Conservation (phyloP, 371 early-diverging fungal species). For the Catenaria anguillulae region DNA sequence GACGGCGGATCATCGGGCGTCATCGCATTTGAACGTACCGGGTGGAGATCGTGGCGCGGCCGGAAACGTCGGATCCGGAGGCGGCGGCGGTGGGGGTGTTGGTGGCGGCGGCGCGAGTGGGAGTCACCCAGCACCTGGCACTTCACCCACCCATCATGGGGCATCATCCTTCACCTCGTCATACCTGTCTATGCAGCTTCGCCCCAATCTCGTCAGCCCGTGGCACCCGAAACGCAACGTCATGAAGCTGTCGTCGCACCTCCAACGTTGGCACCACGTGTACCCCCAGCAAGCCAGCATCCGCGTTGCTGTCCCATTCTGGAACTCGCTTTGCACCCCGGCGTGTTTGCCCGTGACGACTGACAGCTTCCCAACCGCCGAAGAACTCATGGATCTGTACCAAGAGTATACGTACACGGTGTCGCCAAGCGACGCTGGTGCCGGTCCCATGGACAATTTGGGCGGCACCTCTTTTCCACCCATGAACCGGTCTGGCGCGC, state of each 20-base stretch:
- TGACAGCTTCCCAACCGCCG: conserved; percentile 63
- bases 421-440: conserved; percentile 48
- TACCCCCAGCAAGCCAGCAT: conserved; percentile 13
- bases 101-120: too few relatives aligned
- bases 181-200: neutral
- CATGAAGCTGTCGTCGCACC: conserved; percentile 40
- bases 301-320: conserved; percentile 21
- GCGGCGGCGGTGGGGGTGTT: too few relatives aligned
- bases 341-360: conserved; percentile 89
- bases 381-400: conserved; percentile 54
- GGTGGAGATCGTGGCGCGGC: too few relatives aligned
- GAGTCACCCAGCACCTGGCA: too few relatives aligned
- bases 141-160: too few relatives aligned
- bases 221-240: conserved; percentile 49
- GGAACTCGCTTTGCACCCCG: conserved; percentile 77
- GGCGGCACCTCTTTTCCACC: too few relatives aligned
- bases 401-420: conserved; percentile 66
- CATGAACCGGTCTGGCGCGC: too few relatives aligned
- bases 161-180: too few relatives aligned
- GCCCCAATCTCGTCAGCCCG: conserved; percentile 41
- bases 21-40: too few relatives aligned
- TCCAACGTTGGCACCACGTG: conserved; percentile 72
- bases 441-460: too few relatives aligned
- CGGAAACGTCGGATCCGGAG: too few relatives aligned
- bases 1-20: too few relatives aligned